Base-by-base conservation (phyloP, 257 asterid genomes). In the Nyctanthes arbortristis region DNA sequence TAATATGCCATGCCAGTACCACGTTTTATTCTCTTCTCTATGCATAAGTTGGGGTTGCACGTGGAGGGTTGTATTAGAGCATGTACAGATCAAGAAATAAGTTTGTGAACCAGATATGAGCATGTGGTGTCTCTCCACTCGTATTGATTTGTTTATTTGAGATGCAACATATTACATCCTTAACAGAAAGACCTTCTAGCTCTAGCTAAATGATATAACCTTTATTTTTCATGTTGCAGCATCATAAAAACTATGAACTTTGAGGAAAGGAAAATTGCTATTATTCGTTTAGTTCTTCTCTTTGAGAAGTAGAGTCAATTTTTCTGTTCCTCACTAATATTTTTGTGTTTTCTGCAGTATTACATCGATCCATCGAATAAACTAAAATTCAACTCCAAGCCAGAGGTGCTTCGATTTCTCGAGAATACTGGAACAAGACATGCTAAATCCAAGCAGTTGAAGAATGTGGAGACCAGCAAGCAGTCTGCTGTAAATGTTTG, bases 361-460 rank as follows among this genome's bases (percentile, higher is more conserved):
- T 91, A 89, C 63, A 67, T 73, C 59, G 87, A 82, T 76, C 91
- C 86, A 59, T 77, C 88, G 24, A 79, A 75, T 31, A 85, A 79
- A 63, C 82, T 65, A 78, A 89, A 77, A 61, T 87, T 81, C 84
- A 73, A 75, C 77, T 84, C 93, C 28, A 91, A 85, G 95, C 83
- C 83, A 12, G 88, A 87, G 73, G 96, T 87, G 78, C 86, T 91
- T 81, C 85, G 85, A 62, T 77, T 82, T 83, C 89, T 91, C 74
- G 55, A 85, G 72, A 67, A 63, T 54, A 71, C 67, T 3, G 74
- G 39, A 45, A n/a, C n/a, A n/a, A n/a, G 33, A 35, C 54, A 35
- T 52, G 30, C 40, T 61, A 76, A 70, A 52, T 22, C 45, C 24
- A 82, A 75, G 80, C 81, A 79, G 67, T 73, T 36, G 64, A 75